Evolutionary conservation across 1,139 yeast species (phyloP).

Genomic region (Pichia sp.): DNA sequence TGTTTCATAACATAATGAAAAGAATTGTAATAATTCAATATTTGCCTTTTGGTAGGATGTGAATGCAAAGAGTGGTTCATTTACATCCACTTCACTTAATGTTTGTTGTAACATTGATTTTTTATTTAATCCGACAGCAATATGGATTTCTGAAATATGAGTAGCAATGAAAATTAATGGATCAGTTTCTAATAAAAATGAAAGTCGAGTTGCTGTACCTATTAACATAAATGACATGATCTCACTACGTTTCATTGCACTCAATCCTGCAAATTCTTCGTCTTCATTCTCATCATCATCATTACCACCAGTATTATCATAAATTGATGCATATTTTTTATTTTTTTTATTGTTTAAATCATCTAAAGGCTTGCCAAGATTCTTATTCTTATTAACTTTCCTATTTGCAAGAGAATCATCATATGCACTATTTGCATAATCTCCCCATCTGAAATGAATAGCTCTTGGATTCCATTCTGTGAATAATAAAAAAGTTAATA

Average conservation of each 20-base stretch:
- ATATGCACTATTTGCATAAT: slow-evolving; percentile 63
- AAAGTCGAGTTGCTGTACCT: slow-evolving; percentile 79
- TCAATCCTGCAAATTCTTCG: slow-evolving; percentile 63
- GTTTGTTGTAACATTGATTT: slow-evolving; percentile 65
- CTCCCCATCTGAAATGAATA: slow-evolving; percentile 83
- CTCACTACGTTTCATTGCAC: slow-evolving; percentile 81
- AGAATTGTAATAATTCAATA: slow-evolving; percentile 69
- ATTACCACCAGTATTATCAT: background rate
- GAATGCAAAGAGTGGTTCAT: slow-evolving; percentile 36
- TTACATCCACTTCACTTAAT: slow-evolving; percentile 55
- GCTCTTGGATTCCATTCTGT: slow-evolving; percentile 97
- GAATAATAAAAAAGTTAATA: slow-evolving; percentile 75
- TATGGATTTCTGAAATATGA: slow-evolving; percentile 73
- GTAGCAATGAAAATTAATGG: slow-evolving; percentile 75
- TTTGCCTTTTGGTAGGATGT: slow-evolving; percentile 69
- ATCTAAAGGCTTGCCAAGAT: slow-evolving; percentile 8
- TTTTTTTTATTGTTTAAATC: background rate
- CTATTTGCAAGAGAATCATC: slow-evolving; percentile 22
- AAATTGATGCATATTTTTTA: background rate
- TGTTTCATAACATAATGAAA: slow-evolving; percentile 79
- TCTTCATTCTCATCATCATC: slow-evolving; percentile 25
- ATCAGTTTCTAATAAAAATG: slow-evolving; percentile 78
- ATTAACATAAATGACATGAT: slow-evolving; percentile 93
- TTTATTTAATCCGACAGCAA: slow-evolving; percentile 66
- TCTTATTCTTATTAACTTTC: slow-evolving; percentile 10